Conservation (phyloP, 2,329 filamentous ascomycete species). For the Plectosphaerella sp. region DNA sequence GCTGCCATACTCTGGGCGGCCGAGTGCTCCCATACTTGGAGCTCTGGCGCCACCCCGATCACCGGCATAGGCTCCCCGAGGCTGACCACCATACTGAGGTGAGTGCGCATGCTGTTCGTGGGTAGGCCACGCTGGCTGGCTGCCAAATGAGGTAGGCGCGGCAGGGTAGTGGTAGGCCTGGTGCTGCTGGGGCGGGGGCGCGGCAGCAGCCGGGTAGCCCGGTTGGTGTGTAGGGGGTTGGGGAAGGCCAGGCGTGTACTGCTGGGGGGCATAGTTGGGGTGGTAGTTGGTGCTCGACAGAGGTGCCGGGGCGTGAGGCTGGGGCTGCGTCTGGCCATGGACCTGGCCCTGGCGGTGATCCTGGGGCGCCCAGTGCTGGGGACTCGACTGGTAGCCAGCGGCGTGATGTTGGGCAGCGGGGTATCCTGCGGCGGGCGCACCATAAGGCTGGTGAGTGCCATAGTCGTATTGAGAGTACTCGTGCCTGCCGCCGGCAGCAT, state of each 20-base stretch:
- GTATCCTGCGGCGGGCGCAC: conserved; percentile 19
- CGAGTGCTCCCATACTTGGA: conserved; percentile 25
- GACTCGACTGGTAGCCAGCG: conserved; percentile 30
- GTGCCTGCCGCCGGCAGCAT: conserved; percentile 29
- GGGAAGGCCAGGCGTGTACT: conserved; percentile 26
- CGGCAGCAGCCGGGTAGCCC: not conserved
- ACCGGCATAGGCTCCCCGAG: conserved; percentile 37
- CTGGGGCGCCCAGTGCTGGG: conserved; percentile 32
- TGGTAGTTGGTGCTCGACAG: conserved; percentile 53
- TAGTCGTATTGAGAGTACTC: conserved; percentile 44
- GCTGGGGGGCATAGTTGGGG: conserved; percentile 53
- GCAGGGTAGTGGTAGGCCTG: not conserved
- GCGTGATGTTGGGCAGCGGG: conserved; percentile 28
- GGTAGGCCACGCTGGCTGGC: not conserved
- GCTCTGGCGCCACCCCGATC: conserved; percentile 35
- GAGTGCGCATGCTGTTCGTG: not conserved
- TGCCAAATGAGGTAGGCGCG: not conserved
- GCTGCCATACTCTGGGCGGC: conserved; percentile 26
- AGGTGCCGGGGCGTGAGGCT: conserved; percentile 41
- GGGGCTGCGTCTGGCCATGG: conserved; percentile 19
- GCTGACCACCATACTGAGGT: conserved; percentile 21
- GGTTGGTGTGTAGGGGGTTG: conserved; percentile 24
- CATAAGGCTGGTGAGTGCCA: conserved; percentile 24
- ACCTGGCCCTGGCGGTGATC: conserved; percentile 12
- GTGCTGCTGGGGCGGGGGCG: not conserved